Evolutionary conservation across 352 stramenopile genomes (phyloP), one percentile per base, ranked within the genome.

Genomic region (Phytophthora syringae): DNA sequence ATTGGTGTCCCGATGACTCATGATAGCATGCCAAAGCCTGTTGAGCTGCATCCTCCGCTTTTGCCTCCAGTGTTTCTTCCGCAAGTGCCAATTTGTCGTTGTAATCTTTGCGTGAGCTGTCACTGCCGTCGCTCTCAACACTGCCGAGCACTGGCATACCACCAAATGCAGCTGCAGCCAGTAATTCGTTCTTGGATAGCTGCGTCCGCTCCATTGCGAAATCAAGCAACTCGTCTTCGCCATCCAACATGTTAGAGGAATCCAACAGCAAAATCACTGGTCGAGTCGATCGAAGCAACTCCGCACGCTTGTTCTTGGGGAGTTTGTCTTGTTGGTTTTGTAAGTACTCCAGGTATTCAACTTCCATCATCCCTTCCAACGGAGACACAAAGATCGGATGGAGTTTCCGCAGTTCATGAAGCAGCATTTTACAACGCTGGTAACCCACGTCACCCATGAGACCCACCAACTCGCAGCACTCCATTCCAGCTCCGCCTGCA

Each of bases 381-480:
- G 75, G 83, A 6, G 80, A 68, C 6, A 92, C 58, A 48, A 92
- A 75, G 22, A 82, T 73, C 20, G 80, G 68, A 25, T 81, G 65
- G 5, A 89, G 56, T 24, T 82, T 64, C 15, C 76, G 76, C 24
- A 92, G 67, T 58, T 89, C 80, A 12, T 85, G 80, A 9, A 92
- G 70, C 39, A 92, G 59, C 39, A 92, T 39, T 36, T 63, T 71
- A 47, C 80, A 89, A 21, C 84, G 80, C 43, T 92, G 84, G 64
- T 80, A 90, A 37, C 82, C 72, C 15, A 75, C 74, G 48, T 90
- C 84, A 2, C 76, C 70, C 20, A 88, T 70, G 25, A 81, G 58
- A 5, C 84, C 84, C 16, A 84, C 76, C 45, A 92, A 67, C 66
- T 90, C 84, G n/a, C 76, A 89, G 24, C 67, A 74, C 40, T 71